These are phyloP conservation scores for Nematocida sp. DNA, from an alignment of 371 early-diverging fungal genomes.

Conservation along the genomic window DNA sequence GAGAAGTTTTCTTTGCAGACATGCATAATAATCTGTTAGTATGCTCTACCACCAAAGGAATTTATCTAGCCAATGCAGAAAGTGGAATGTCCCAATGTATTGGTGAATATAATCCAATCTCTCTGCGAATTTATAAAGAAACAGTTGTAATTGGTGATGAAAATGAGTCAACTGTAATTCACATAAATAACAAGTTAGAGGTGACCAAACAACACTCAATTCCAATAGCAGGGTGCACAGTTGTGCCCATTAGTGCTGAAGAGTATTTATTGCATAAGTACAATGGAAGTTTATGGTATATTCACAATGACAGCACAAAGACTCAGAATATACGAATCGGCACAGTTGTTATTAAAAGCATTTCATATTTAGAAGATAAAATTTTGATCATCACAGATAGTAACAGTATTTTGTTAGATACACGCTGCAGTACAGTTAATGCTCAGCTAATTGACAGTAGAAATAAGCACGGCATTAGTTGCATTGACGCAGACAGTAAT, in stretches of 20 bases:
- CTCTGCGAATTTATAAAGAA: neutral
- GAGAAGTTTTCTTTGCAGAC: neutral
- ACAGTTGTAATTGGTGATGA: neutral
- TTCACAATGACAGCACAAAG: neutral
- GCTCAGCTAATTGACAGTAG: neutral
- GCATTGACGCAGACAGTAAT: neutral
- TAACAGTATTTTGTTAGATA: neutral
- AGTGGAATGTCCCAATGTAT: neutral
- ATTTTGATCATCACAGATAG: neutral
- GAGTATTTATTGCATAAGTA: constrained; percentile 12
- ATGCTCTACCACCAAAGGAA: neutral
- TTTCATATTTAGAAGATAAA: neutral
- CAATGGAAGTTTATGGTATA: constrained; percentile 14
- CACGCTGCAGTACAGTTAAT: neutral
- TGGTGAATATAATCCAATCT: neutral
- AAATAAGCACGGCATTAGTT: neutral
- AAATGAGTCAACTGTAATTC: neutral
- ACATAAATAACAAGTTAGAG: neutral
- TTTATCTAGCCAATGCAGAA: neutral
- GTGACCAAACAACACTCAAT: neutral
- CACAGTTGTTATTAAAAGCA: neutral
- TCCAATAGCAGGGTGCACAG: neutral
- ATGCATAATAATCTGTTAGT: neutral
- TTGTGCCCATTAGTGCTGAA: neutral
- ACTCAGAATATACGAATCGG: neutral